phyloP scores from a whole-genome alignment of 106 monocot genomes.

The Dendrobium catenatum region DNA sequence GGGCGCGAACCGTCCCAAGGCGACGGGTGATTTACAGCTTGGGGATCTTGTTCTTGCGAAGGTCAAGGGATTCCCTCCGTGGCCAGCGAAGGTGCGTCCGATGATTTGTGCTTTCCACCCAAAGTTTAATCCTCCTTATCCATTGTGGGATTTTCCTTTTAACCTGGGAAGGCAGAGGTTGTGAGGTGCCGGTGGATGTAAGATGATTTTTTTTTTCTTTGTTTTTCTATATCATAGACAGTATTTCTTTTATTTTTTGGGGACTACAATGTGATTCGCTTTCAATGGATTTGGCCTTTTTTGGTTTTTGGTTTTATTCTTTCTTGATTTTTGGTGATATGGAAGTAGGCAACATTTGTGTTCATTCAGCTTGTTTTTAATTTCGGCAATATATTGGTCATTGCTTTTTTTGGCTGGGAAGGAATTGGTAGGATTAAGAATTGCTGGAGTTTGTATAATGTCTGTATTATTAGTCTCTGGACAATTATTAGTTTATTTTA shows the following conservation, averaged over 20 bases:
- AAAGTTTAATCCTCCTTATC: neutral
- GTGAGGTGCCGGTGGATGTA: neutral
- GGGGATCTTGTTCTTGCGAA: slow-evolving; percentile 53
- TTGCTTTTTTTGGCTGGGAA: neutral
- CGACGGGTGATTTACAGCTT: slow-evolving; percentile 18
- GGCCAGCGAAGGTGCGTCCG: slow-evolving; percentile 42
- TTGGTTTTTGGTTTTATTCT: neutral
- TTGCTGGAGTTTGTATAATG: neutral
- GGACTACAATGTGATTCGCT: neutral
- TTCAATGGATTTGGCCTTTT: neutral
- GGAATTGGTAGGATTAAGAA: neutral
- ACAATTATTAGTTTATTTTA: neutral
- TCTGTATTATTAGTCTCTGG: neutral
- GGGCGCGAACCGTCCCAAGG: slow-evolving; percentile 15
- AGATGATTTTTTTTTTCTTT: neutral
- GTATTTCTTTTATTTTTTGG: neutral
- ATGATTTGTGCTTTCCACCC: neutral
- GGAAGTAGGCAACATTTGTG: neutral
- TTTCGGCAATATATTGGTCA: neutral
- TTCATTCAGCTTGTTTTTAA: neutral
- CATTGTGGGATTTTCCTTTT: neutral
- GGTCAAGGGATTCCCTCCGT: slow-evolving; percentile 44
- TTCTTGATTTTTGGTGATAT: neutral
- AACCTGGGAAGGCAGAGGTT: neutral
- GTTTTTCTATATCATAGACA: neutral